Evolutionary conservation across 176 grass and related monocot genomes (phyloP).

Genomic region (Saccharum officinarum): DNA sequence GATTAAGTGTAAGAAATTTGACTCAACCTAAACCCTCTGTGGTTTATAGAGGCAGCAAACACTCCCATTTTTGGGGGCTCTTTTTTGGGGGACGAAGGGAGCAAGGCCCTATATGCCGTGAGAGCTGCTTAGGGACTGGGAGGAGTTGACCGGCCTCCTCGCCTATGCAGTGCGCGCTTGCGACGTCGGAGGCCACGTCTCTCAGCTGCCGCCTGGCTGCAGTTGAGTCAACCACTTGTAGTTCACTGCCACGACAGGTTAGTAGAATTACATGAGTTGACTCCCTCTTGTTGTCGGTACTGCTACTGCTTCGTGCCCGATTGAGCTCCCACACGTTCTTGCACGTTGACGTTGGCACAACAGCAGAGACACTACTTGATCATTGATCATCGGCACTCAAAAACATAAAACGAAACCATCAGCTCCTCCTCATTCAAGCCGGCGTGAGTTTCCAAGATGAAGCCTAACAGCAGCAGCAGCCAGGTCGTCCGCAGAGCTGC

Average conservation of each 20-base stretch:
- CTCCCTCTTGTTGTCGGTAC: background rate
- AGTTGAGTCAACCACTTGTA: background rate
- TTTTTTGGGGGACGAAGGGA: too few species aligned
- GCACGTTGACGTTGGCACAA: background rate
- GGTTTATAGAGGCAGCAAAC: too few species aligned
- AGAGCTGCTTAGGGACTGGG: too few species aligned
- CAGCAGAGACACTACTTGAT: background rate
- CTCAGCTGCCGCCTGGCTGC: background rate
- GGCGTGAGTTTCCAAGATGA: background rate
- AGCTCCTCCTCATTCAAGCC: background rate
- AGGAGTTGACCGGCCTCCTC: too few species aligned
- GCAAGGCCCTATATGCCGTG: too few species aligned
- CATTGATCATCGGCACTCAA: background rate
- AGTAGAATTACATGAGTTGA: background rate
- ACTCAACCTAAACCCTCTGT: too few species aligned
- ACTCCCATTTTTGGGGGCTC: too few species aligned
- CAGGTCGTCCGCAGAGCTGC: slow-evolving; percentile 26
- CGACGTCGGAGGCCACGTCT: too few species aligned
- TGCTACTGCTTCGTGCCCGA: background rate
- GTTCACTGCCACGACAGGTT: background rate
- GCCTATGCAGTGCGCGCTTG: too few species aligned
- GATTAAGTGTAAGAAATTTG: too few species aligned
- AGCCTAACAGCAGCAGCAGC: background rate
- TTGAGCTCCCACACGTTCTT: slow-evolving; percentile 8
- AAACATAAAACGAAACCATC: background rate